Evolutionary conservation across 2,329 filamentous ascomycete genomes (phyloP).

Genomic region (Rhytidhysteron rufulum): DNA sequence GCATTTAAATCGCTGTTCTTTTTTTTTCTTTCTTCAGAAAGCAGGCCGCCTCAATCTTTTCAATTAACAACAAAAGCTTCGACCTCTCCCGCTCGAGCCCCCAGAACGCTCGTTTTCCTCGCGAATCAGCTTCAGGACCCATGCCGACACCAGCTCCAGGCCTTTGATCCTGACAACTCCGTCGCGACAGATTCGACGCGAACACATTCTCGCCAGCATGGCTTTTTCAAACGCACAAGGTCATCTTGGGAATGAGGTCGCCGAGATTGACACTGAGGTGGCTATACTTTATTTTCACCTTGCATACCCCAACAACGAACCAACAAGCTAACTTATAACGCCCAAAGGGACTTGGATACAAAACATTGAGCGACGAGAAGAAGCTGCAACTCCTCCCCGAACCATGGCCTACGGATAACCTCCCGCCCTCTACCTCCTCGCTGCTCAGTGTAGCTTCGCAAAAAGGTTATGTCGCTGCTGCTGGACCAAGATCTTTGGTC

Average conservation of each 20-base stretch:
- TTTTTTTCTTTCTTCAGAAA: conserved; percentile 12
- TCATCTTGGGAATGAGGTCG: conserved; percentile 62
- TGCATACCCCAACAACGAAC: background rate
- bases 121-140: conserved; percentile 14
- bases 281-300: conserved; percentile 4
- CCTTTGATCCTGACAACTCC: conserved; percentile 18
- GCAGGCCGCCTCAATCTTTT: conserved; percentile 12
- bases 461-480: conserved; percentile 80
- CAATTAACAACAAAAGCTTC: conserved; percentile 20
- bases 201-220: conserved; percentile 46
- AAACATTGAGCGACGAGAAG: conserved; percentile 71
- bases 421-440: conserved; percentile 73
- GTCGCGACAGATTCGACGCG: conserved; percentile 24
- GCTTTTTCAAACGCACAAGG: conserved; percentile 51
- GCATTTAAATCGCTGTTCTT: conserved; percentile 18
- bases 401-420: conserved; percentile 65
- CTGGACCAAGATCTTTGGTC: conserved; percentile 73
- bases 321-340: conserved; percentile 6
- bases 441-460: conserved; percentile 79
- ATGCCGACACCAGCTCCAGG: conserved; percentile 22
- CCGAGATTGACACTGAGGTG: conserved; percentile 80
- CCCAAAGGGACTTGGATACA: conserved; percentile 79
- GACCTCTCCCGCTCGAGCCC: conserved; percentile 22
- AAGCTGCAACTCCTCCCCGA: conserved; percentile 76
- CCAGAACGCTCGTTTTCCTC: conserved; percentile 20